Evolutionary conservation across 2,329 filamentous ascomycete genomes (phyloP), one percentile per base, ranked within the genome.

Genomic region (Paecilomyces sp.): DNA sequence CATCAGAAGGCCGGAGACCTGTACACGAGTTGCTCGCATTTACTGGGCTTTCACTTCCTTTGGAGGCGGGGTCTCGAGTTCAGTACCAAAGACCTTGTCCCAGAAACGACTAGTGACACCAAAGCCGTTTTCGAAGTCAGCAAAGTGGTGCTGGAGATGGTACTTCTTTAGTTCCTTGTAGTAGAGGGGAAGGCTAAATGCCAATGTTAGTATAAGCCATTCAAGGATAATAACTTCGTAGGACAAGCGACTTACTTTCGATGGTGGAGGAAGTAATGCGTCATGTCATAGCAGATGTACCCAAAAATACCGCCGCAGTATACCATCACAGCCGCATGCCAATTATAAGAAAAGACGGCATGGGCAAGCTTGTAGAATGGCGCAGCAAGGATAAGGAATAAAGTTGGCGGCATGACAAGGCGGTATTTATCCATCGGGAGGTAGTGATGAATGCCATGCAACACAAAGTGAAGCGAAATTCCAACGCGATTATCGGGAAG

Each of bases 371-470:
- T 90, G 88, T 91, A 99, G 80, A 97, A 97, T 0, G 94, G 94
- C 0, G 84, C 83, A 5, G 93, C 93, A 22, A 99, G 86, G 12
- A 85, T 83, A 25, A 93, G 63, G 72, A 99, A 97, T 3, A 99
- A 81, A 0, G 91, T 85, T 0, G 94, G 94, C 1, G 94, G 94
- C 94, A 99, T 97, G 65, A 99, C 94, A 9, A 99, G 87, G 62
- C 94, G 88, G 69, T 96, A 93, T 71, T 88, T 93, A 79, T 99
- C 94, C 94, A 99, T 97, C n/a, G 94, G 94, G 3, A 99, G 84
- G 76, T 97, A 99, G 77, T 99, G 94, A 72, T 99, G 94, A 64
- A 99, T 91, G 64, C 94, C 94, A 69, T 99, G 94, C 28, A 99
- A 89, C 50, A 97, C 79, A 78, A 99, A 99, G 74, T 99, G 94